A percentile compares a stretch with the other conserved stretches of the same genome.
Conservation (phyloP, 1,284 basidiomycete species). For the Sphagnurus paluster region DNA sequence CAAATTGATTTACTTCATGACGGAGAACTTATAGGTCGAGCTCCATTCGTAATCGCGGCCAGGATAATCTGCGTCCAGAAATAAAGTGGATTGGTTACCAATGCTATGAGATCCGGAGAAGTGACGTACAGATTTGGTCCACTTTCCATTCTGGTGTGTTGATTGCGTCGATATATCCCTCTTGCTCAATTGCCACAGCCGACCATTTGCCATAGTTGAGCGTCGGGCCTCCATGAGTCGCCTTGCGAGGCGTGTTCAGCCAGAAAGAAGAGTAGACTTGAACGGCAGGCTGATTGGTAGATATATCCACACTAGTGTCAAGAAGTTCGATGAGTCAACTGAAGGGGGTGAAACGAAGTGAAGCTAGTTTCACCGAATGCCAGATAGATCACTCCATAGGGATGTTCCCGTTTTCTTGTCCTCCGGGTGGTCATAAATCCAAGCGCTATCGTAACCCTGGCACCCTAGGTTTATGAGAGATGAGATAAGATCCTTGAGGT, state of each 20-base stretch:
- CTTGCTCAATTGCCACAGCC: conserved; percentile 57
- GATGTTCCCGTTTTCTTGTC: conserved; percentile 28
- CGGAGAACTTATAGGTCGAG: conserved; percentile 45
- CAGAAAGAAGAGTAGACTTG: conserved; percentile 49
- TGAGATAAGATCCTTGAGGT: background rate
- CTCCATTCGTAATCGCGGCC: conserved; percentile 42
- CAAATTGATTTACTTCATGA: conserved; percentile 10
- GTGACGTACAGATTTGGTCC: conserved; percentile 51
- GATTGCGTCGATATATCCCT: conserved; percentile 56
- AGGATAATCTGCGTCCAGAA: conserved; percentile 33
- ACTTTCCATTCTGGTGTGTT: conserved; percentile 55
- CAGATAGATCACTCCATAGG: conserved; percentile 47
- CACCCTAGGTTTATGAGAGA: conserved; percentile 26
- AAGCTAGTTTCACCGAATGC: conserved; percentile 40
- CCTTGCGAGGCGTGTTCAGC: conserved; percentile 48
- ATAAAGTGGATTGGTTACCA: background rate
- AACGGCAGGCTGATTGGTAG: conserved; percentile 49
- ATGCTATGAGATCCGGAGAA: too few relatives aligned
- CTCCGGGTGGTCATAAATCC: conserved; percentile 43
- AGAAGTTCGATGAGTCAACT: background rate
- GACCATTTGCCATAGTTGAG: conserved; percentile 43
- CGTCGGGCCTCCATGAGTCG: conserved; percentile 47
- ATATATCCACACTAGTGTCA: conserved; percentile 53
- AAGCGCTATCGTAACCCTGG: conserved; percentile 45
- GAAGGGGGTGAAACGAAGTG: background rate